Evolutionary conservation across 2,329 filamentous ascomycete genomes (phyloP), one percentile per base, ranked within the genome.

Genomic region (Whalleya microplaca): DNA sequence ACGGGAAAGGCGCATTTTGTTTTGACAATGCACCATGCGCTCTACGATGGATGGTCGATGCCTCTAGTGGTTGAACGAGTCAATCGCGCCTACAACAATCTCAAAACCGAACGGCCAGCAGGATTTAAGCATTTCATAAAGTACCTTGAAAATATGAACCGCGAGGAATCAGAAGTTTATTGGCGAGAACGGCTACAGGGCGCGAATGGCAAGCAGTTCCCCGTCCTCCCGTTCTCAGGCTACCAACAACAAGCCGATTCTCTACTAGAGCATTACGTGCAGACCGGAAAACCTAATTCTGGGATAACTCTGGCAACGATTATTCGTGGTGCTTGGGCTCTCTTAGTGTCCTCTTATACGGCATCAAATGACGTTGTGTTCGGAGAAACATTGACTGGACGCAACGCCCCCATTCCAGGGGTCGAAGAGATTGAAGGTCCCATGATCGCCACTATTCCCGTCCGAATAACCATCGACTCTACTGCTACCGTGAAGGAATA

Each of bases 361-460:
- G 78, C 77, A 10, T 78, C 75, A 23, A 67, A 74, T 19, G 84
- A 86, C 55, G 74, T 86, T 6, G 73, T 85, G 14, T 85, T 86
- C 56, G 84, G 83, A 10, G 81, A 84, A 72, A 86, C 83, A 0
- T 72, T 87, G 2, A 84, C 83, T 0, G 84, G 84, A 2, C 80
- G 84, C 21, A 80, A 80, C 53, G 77, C 78, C 0, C 75, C 79
- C 1, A 72, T 83, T 21, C 64, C 74, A 0, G 79, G 78, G 2
- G 73, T 75, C 59, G 80, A 84, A 56, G 72, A 82, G 56, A 85
- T 86, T 46, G 80, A 84, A 57, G 84, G 83, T 0, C 84, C 84
- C 1, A 84, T 84, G 77, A 84, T 86, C 60, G 81, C 83, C 1
- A 87, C 84, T 0, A 77, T 87, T 2, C 84, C 84, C 0, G 73